These are phyloP conservation scores for Hansfordia pulvinata DNA, from an alignment of 2,329 filamentous ascomycete genomes.

Conservation along the genomic window DNA sequence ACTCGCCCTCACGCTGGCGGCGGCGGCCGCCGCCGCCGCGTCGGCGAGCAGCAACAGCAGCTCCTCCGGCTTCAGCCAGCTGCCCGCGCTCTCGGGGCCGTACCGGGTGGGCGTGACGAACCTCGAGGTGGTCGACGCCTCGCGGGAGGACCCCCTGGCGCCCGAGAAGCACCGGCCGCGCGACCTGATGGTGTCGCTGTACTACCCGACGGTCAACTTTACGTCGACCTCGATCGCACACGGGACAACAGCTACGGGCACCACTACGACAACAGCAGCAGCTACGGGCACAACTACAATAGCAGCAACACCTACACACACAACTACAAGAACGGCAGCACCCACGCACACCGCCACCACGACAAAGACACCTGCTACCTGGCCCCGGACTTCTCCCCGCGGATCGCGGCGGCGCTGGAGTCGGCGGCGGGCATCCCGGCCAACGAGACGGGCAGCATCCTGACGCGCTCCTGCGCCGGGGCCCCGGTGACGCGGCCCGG, in stretches of 20 bases:
- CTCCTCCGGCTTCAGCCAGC: neutral
- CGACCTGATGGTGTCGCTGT: conserved; percentile 10
- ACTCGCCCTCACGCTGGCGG: neutral
- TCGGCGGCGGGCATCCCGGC: conserved; percentile 1
- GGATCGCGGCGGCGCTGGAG: conserved; percentile 3
- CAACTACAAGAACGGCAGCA: too few relatives aligned
- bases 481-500: conserved; percentile 6
- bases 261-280: too few relatives aligned
- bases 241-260: too few relatives aligned
- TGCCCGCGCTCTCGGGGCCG: conserved; percentile 8
- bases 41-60: neutral
- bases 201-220: conserved; percentile 11
- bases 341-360: too few relatives aligned
- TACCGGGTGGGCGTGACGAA: conserved; percentile 10
- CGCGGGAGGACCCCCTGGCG: conserved; percentile 10
- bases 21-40: neutral
- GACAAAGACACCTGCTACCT: neutral
- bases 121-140: conserved; percentile 9
- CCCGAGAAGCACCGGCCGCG: conserved; percentile 1
- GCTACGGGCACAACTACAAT: too few relatives aligned
- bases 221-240: too few relatives aligned
- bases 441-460: conserved; percentile 4
- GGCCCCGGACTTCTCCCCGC: conserved; percentile 1
- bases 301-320: neutral
- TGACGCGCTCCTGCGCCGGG: conserved; percentile 8